These are phyloP conservation scores for Sarocladium brachiariae DNA, from an alignment of 2,329 filamentous ascomycete genomes.

Conservation along the genomic window DNA sequence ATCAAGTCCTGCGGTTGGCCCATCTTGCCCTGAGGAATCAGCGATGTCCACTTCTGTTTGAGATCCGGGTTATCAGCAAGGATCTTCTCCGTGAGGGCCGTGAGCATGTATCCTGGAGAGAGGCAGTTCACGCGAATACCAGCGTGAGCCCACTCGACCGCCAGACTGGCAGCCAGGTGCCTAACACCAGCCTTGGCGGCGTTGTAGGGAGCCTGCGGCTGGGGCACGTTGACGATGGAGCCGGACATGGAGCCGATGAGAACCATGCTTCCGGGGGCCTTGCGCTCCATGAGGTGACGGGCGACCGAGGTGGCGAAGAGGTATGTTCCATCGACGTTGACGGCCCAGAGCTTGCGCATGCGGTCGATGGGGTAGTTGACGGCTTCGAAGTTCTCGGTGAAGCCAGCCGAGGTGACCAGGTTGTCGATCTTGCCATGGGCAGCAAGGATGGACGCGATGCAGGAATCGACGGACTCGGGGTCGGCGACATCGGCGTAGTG, in stretches of 20 bases:
- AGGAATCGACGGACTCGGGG: constrained; percentile 67
- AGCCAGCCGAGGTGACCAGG: constrained; percentile 91
- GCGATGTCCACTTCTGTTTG: constrained; percentile 80
- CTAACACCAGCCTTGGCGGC: constrained; percentile 87
- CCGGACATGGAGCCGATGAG: constrained; percentile 96
- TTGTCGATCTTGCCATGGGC: constrained; percentile 78
- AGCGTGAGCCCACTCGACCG: constrained; percentile 86
- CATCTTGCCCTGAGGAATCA: constrained; percentile 93
- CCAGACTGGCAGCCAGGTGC: constrained; percentile 79
- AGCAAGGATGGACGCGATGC: constrained; percentile 53
- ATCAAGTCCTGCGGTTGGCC: constrained; percentile 85
- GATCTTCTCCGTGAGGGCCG: constrained; percentile 90
- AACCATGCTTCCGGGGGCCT: constrained; percentile 76
- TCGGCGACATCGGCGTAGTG: constrained; percentile 86
- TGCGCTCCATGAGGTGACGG: constrained; percentile 79
- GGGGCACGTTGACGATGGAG: constrained; percentile 87
- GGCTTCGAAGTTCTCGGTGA: constrained; percentile 93
- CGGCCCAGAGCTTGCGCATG: constrained; percentile 87
- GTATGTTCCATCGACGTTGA: constrained; percentile 90
- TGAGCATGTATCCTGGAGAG: constrained; percentile 93
- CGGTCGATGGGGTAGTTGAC: constrained; percentile 86
- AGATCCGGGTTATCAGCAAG: constrained; percentile 88
- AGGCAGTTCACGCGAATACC: constrained; percentile 94
- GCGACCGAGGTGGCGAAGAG: constrained; percentile 79
- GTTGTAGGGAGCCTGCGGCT: constrained; percentile 92